Evolutionary conservation across 495 filamentous ascomycete species (phyloP).

Genomic region (Penicillium paxilli): DNA sequence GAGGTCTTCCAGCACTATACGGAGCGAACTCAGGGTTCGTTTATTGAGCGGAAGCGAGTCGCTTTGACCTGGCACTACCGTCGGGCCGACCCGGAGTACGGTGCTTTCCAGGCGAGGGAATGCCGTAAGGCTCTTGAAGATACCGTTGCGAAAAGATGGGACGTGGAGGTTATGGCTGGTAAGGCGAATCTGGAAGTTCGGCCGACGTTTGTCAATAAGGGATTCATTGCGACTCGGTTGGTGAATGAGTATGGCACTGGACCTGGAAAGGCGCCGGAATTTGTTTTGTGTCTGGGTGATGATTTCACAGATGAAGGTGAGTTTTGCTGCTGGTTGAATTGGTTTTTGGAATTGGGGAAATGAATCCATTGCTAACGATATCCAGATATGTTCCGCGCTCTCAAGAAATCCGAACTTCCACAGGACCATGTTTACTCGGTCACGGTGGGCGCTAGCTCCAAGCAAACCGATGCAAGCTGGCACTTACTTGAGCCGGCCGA

Average conservation of each 20-base stretch:
- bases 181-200: conserved; percentile 97
- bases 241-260: conserved; percentile 61
- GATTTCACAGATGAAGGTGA: conserved; percentile 97
- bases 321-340: conserved; percentile 10
- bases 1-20: conserved; percentile 82
- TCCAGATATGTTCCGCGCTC: conserved; percentile 63
- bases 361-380: conserved; percentile 1
- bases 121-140: conserved; percentile 75
- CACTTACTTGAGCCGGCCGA: conserved; percentile 85
- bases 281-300: conserved; percentile 87
- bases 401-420: conserved; percentile 57
- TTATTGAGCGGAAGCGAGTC: conserved; percentile 88
- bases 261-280: conserved; percentile 60
- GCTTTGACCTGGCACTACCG: conserved; percentile 98
- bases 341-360: background rate
- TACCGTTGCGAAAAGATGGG: conserved; percentile 72
- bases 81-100: conserved; percentile 80
- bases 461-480: conserved; percentile 83
- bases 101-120: conserved; percentile 68
- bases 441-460: conserved; percentile 82
- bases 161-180: conserved; percentile 91
- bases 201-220: conserved; percentile 95
- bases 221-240: conserved; percentile 81
- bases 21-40: conserved; percentile 81
- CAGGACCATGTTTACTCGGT: conserved; percentile 76